Evolutionary conservation across 208 protist species (phyloP).

Genomic region (Crithidia fasciculata): DNA sequence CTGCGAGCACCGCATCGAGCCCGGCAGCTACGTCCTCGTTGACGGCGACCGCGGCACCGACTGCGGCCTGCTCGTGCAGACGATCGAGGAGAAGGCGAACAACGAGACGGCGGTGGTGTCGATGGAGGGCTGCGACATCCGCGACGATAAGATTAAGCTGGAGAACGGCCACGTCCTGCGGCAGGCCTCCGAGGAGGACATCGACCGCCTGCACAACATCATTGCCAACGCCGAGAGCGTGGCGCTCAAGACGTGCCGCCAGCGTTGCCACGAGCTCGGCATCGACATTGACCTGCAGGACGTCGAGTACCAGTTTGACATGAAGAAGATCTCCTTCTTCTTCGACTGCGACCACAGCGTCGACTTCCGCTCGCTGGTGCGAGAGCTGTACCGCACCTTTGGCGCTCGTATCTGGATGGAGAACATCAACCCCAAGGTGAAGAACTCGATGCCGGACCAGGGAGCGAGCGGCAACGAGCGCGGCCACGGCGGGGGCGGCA

Average conservation of each 20-base stretch:
- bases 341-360: conserved; percentile 89
- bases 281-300: conserved; percentile 86
- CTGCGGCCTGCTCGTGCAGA: conserved; percentile 87
- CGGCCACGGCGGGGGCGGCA: conserved; percentile 21
- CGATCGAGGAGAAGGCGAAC: conserved; percentile 41
- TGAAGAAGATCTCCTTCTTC: conserved; percentile 94
- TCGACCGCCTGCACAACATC: conserved; percentile 77
- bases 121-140: conserved; percentile 77
- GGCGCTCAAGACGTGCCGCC: conserved; percentile 87
- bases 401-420: conserved; percentile 94
- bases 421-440: conserved; percentile 88
- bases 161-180: conserved; percentile 82
- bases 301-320: conserved; percentile 93
- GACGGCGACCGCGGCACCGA: conserved; percentile 89
- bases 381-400: conserved; percentile 90
- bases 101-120: conserved; percentile 51
- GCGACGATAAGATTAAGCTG: conserved; percentile 75
- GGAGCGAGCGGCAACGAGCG: conserved; percentile 33
- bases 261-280: conserved; percentile 79
- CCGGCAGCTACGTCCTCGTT: conserved; percentile 87
- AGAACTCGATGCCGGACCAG: conserved; percentile 77
- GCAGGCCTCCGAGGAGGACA: conserved; percentile 68
- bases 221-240: conserved; percentile 79
- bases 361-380: conserved; percentile 89
- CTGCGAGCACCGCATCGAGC: conserved; percentile 56